Evolutionary conservation across 164 flowering plant species (phyloP), one percentile per base, ranked within the genome.

Genomic region (Umbilicus rupestris): DNA sequence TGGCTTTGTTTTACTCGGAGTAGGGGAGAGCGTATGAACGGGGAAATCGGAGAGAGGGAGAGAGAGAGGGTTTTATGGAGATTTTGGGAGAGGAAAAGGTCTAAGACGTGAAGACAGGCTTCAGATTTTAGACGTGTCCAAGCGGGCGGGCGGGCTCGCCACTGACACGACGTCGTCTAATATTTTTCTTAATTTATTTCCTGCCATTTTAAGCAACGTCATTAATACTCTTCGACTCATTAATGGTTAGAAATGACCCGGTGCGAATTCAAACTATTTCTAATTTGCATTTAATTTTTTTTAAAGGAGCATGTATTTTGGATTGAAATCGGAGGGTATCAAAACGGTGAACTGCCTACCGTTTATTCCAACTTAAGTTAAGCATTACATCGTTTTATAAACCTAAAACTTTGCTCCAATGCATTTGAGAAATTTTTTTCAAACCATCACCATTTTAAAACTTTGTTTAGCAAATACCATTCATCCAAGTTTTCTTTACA

Each of bases 41-140:
- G 60, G 28, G 60, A 28, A 55, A 55, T 12, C 60, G 33, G 60
- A 55, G 60, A 55, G 60, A 19, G 60, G 5, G 60, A 19, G 60
- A 55, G 60, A 55, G 60, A 19, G 60, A 11, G 60, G 60, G 60
- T 55, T 55, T 55, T 55, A 55, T 55, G 60, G 60, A 55, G 60
- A 55, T 55, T 55, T 55, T 55, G 33, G 35, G 15, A 55, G 60
- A 28, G 33, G 60, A 55, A 26, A 19, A 55, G 33, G 60, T 55
- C 60, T 28, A 55, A 55, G 60, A 55, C 60, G 60, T 55, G 31
- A 55, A 55, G 60, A 55, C 60, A 55, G 33, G 60, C 16, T 26
- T 55, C 31, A 11, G 31, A 31, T 52, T 52, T 52, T 24, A 9
- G 59, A 55, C 33, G 31, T 28, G 1, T 28, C 33, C 17, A 29